phyloP scores from a whole-genome alignment of 2,329 filamentous ascomycete genomes.

The Meredithiella fracta region DNA sequence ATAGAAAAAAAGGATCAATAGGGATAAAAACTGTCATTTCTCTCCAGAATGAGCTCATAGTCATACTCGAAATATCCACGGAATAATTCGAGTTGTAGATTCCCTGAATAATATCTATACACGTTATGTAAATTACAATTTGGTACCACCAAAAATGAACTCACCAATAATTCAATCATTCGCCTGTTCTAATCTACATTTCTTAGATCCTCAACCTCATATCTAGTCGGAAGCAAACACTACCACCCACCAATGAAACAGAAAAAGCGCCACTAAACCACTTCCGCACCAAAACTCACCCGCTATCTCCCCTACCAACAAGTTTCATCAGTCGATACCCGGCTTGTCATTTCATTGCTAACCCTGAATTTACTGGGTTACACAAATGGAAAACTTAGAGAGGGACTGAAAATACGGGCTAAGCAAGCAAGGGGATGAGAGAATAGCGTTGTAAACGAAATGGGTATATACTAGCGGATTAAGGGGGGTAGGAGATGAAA shows the following conservation, averaged over 20 bases:
- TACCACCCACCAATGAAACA: slow-evolving; percentile 1
- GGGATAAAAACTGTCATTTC: no score
- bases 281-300: background rate
- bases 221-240: background rate
- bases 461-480: no score
- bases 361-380: background rate
- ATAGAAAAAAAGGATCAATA: no score
- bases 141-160: no score
- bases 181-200: no score
- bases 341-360: background rate
- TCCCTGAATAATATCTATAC: no score
- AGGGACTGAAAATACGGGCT: background rate
- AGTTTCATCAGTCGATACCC: slow-evolving; percentile 12
- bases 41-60: no score
- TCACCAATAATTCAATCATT: background rate
- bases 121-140: no score
- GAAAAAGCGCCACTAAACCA: background rate
- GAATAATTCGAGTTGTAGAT: no score
- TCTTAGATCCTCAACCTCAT: no score
- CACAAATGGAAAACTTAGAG: background rate
- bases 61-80: no score
- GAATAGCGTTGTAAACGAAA: background rate
- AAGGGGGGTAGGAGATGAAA: background rate
- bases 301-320: slow-evolving; percentile 4
- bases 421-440: no score